phyloP scores from a whole-genome alignment of 2,329 filamentous ascomycete species.

The Talaromyces sp. region DNA sequence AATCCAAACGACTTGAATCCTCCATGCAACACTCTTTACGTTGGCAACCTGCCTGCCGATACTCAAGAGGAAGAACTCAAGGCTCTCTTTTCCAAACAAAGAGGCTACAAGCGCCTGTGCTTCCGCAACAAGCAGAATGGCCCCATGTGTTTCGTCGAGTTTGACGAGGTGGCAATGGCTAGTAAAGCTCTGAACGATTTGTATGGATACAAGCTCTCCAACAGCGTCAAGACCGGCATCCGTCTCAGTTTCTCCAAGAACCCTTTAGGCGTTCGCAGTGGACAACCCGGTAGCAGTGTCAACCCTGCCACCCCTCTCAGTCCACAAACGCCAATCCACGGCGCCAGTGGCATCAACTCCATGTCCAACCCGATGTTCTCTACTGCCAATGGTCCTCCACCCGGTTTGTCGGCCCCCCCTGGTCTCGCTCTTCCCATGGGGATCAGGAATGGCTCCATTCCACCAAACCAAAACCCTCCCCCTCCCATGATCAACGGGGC shows the following conservation, averaged over 20 bases:
- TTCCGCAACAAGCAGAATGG: slow-evolving; percentile 94
- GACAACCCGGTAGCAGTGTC: slow-evolving; percentile 57
- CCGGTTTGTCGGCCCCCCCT: slow-evolving; percentile 72
- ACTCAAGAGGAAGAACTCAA: slow-evolving; percentile 96
- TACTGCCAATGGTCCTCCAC: slow-evolving; percentile 71
- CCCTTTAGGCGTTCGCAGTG: slow-evolving; percentile 82
- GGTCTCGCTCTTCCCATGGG: slow-evolving; percentile 52
- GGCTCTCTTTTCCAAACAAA: slow-evolving; percentile 83
- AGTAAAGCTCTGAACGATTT: slow-evolving; percentile 87
- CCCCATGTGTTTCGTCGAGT: slow-evolving; percentile 98
- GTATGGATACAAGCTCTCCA: slow-evolving; percentile 81
- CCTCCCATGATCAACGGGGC: slow-evolving; percentile 25
- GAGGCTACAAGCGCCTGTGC: slow-evolving; percentile 91
- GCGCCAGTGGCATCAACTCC: slow-evolving; percentile 52
- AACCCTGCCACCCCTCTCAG: slow-evolving; percentile 48
- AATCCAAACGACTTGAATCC: slow-evolving; percentile 96
- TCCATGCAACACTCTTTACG: slow-evolving; percentile 95
- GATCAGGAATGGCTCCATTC: slow-evolving; percentile 28
- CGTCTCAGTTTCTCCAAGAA: slow-evolving; percentile 97
- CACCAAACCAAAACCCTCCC: slow-evolving; percentile 26
- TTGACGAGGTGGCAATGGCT: slow-evolving; percentile 86
- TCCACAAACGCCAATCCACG: slow-evolving; percentile 50
- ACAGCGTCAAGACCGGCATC: slow-evolving; percentile 91
- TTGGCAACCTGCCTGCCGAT: slow-evolving; percentile 90
- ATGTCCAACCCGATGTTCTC: slow-evolving; percentile 61